Evolutionary conservation across 352 stramenopile genomes (phyloP).

Genomic region (Pythium folliculosum): DNA sequence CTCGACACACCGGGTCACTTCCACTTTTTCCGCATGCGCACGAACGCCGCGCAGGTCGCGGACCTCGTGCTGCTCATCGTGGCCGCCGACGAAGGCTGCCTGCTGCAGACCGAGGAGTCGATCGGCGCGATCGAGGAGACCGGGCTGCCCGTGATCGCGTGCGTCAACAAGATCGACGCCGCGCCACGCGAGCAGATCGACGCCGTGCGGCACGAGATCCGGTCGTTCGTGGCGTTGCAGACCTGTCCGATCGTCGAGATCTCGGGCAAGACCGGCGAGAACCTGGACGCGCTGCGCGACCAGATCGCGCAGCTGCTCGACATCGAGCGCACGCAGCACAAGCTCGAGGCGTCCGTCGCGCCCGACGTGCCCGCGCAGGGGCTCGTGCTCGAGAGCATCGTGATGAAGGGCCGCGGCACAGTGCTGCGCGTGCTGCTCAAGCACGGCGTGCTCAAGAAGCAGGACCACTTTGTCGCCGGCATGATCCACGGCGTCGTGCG

Average conservation of each 20-base stretch:
- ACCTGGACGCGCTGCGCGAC: constrained; percentile 55
- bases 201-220: constrained; percentile 55
- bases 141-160: constrained; percentile 71
- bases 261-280: constrained; percentile 62
- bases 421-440: constrained; percentile 77
- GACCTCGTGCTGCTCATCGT: constrained; percentile 98
- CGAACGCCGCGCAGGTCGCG: constrained; percentile 95
- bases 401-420: constrained; percentile 60
- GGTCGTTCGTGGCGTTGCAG: constrained; percentile 83
- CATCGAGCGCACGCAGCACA: constrained; percentile 31
- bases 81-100: constrained; percentile 97
- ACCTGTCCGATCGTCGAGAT: constrained; percentile 71
- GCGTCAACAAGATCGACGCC: constrained; percentile 90
- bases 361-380: constrained; percentile 46
- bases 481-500: constrained; percentile 86
- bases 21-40: constrained; percentile 99
- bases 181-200: constrained; percentile 40
- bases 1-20: constrained; percentile 99
- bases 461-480: constrained; percentile 82
- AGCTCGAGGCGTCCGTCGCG: constrained; percentile 44
- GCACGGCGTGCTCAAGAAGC: constrained; percentile 54
- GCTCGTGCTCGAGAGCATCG: constrained; percentile 76
- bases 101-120: constrained; percentile 98
- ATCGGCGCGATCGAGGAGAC: constrained; percentile 88
- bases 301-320: constrained; percentile 44